A percentile compares a stretch with the other conserved stretches of the same genome.
Conservation (phyloP, 2,329 filamentous ascomycete genomes). For the Beauveria rudraprayagi region DNA sequence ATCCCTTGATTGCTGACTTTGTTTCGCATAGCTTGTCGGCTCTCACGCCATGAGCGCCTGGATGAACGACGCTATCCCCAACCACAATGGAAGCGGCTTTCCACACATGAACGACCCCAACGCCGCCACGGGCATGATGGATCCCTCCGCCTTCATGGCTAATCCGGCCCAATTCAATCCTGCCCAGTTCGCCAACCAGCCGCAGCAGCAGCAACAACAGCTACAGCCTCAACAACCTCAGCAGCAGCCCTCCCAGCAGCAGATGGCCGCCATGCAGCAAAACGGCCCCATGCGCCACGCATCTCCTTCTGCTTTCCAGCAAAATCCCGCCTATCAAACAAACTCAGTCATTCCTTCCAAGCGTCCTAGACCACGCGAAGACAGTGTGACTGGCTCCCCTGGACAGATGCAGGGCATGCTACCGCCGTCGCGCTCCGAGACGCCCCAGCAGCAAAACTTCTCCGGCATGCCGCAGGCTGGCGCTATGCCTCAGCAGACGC, state of each 20-base stretch:
- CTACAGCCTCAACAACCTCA: constrained; percentile 16
- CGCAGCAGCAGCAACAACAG: constrained; percentile 28
- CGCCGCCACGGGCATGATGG: constrained; percentile 50
- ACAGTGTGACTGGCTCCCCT: constrained; percentile 77
- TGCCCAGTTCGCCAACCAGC: constrained; percentile 48
- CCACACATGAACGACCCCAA: constrained; percentile 57
- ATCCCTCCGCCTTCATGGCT: constrained; percentile 56
- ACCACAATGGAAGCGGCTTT: constrained; percentile 63
- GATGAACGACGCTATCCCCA: constrained; percentile 64
- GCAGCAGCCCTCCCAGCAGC: constrained; percentile 26
- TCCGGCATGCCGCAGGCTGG: constrained; percentile 61
- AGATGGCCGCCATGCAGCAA: constrained; percentile 56
- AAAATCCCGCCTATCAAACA: constrained; percentile 69
- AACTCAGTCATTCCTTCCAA: constrained; percentile 87
- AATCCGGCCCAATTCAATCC: constrained; percentile 53
- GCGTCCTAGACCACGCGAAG: constrained; percentile 70
- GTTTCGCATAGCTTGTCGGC: constrained; percentile 35
- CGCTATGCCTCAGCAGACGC: constrained; percentile 52
- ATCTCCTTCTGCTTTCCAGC: constrained; percentile 62
- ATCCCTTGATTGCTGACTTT: constrained; percentile 38
- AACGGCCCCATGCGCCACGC: constrained; percentile 79
- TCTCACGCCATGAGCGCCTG: constrained; percentile 59
- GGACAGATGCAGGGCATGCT: constrained; percentile 65
- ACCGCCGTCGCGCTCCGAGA: constrained; percentile 82
- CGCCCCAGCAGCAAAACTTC: constrained; percentile 71